Conservation (phyloP, 768 basidiomycete genomes). For the Lyophyllum atratum region DNA sequence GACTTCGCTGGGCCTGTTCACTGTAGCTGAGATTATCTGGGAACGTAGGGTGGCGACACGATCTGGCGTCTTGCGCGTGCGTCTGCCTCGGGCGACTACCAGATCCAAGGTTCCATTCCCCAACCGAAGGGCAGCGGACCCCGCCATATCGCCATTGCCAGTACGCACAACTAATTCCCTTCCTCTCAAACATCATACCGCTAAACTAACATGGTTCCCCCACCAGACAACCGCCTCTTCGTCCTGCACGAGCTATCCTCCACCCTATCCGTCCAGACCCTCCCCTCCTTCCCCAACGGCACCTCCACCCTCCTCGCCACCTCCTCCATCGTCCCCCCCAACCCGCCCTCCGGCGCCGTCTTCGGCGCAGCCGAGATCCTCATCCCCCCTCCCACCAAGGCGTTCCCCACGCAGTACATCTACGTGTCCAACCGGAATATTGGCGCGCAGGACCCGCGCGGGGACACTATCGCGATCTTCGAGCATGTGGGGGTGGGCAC, state of each 20-base stretch:
- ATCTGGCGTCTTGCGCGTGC: constrained; percentile 59
- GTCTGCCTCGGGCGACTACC: constrained; percentile 44
- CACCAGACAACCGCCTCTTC: constrained; percentile 49
- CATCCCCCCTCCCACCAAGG: constrained; percentile 46
- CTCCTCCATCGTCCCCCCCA: constrained; percentile 50
- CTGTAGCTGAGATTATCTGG: not conserved
- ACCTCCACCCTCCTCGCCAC: constrained; percentile 51
- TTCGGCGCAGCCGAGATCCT: constrained; percentile 68
- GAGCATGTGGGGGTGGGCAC: constrained; percentile 33
- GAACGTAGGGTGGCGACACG: constrained; percentile 55
- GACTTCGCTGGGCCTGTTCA: not conserved
- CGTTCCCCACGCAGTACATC: constrained; percentile 55
- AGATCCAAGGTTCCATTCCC: constrained; percentile 53
- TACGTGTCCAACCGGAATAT: constrained; percentile 72
- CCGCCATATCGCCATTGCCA: constrained; percentile 50
- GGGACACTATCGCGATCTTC: constrained; percentile 67
- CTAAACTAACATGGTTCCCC: not conserved
- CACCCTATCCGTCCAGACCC: constrained; percentile 57
- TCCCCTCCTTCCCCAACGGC: constrained; percentile 53
- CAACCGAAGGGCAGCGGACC: constrained; percentile 52
- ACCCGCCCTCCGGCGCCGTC: constrained; percentile 35
- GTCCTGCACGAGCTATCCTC: constrained; percentile 57
- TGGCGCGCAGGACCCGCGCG: constrained; percentile 46
- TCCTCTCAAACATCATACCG: not conserved
- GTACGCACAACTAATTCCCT: constrained; percentile 21